Conservation (phyloP, 2,329 filamentous ascomycete genomes). For the Fusarium circinatum region DNA sequence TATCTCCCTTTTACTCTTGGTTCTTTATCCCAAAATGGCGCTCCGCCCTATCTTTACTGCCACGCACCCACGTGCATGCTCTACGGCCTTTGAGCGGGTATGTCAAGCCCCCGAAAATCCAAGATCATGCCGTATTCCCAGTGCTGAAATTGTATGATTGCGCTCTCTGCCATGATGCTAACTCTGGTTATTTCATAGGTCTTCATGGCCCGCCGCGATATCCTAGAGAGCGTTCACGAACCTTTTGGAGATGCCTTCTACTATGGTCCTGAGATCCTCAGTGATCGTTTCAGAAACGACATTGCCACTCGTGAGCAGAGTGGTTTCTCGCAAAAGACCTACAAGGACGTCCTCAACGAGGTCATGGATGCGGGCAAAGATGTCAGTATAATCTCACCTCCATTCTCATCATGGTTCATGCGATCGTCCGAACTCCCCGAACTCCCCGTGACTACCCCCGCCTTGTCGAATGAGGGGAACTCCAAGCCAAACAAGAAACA, state of each 20-base stretch:
- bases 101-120: constrained; percentile 43
- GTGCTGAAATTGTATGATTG: neutral
- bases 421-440: constrained; percentile 28
- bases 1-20: constrained; percentile 45
- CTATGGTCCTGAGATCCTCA: constrained; percentile 89
- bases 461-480: constrained; percentile 22
- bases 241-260: constrained; percentile 98
- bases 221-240: constrained; percentile 87
- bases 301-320: constrained; percentile 63
- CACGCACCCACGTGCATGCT: constrained; percentile 94
- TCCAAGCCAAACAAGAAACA: constrained; percentile 4
- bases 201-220: constrained; percentile 92
- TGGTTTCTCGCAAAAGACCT: constrained; percentile 77
- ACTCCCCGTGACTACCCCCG: constrained; percentile 26
- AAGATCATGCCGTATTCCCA: neutral
- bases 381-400: constrained; percentile 61
- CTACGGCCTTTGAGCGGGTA: constrained; percentile 96
- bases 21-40: constrained; percentile 66
- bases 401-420: constrained; percentile 21
- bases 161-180: neutral
- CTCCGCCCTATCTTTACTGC: constrained; percentile 82
- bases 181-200: constrained; percentile 65
- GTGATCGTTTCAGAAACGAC: constrained; percentile 80
- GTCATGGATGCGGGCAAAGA: constrained; percentile 78
- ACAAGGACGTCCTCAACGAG: constrained; percentile 78